A percentile compares a stretch with the other conserved stretches of the same genome.
Evolutionary conservation across 2,329 filamentous ascomycete species (phyloP).

Genomic region (Stachybotrys echinatus): DNA sequence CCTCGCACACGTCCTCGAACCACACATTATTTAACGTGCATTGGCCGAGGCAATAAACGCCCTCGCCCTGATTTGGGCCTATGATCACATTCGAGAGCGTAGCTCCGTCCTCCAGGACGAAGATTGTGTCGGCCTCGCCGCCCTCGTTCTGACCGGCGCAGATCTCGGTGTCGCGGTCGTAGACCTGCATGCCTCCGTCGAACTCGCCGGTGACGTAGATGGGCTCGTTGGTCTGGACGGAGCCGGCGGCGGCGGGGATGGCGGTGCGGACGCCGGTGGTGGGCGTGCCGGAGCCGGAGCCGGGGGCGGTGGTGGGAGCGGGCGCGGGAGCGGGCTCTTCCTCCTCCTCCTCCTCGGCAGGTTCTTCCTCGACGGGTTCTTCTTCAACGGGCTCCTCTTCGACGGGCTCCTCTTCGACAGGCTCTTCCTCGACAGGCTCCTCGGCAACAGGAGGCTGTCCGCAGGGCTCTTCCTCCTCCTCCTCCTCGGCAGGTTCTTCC

Average conservation of each 20-base stretch:
- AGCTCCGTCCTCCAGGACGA: constrained; percentile 33
- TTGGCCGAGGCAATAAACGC: constrained; percentile 37
- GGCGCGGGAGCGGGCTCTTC: not conserved
- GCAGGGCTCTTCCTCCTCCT: not conserved
- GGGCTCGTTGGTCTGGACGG: not conserved
- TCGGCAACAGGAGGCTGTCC: not conserved
- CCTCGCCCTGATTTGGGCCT: constrained; percentile 36
- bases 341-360: not conserved
- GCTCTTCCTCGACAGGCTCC: not conserved
- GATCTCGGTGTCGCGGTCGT: not conserved
- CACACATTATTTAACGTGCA: constrained; percentile 36
- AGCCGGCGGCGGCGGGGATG: not conserved
- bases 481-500: not conserved
- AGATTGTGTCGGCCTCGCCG: constrained; percentile 22
- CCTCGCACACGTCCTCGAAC: constrained; percentile 34
- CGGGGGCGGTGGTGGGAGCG: not conserved
- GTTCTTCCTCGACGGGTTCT: not conserved
- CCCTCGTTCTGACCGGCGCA: not conserved
- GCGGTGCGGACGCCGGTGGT: not conserved
- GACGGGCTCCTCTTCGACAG: not conserved
- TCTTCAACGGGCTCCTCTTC: constrained; percentile 1
- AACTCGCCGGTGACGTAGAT: not conserved
- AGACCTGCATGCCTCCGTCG: not conserved
- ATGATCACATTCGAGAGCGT: constrained; percentile 41
- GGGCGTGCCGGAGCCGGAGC: not conserved